These are phyloP conservation scores for Saturnispora zaruensis DNA, from an alignment of 805 yeast genomes.

Conservation along the genomic window DNA sequence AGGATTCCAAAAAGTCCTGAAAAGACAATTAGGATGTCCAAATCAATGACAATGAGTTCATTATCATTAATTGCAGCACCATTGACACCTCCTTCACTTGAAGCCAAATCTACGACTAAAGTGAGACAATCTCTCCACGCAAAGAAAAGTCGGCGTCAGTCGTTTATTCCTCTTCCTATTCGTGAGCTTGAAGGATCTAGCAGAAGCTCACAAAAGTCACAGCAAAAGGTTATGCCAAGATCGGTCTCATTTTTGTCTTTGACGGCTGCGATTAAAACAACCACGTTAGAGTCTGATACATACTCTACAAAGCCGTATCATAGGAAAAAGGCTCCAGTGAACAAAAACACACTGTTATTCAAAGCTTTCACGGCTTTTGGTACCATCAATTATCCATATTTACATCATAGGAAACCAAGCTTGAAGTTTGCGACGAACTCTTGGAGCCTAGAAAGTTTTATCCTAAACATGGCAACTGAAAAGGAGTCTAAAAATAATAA, in stretches of 20 bases:
- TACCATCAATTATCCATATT: constrained; percentile 5
- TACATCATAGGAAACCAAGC: constrained; percentile 5
- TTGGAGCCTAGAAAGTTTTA: constrained; percentile 3
- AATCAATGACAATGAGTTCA: neutral
- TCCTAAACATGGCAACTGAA: neutral
- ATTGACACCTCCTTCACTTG: neutral
- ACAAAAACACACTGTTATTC: constrained; percentile 2
- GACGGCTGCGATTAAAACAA: neutral
- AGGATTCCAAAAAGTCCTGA: constrained; percentile 1
- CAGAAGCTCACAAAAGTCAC: neutral
- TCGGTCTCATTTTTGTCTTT: constrained; percentile 4
- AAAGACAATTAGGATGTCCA: neutral
- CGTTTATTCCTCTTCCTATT: constrained; percentile 4
- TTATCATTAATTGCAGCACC: neutral
- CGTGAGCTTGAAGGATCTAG: neutral
- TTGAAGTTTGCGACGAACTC: constrained; percentile 2
- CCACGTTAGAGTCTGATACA: neutral
- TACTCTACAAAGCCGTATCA: neutral
- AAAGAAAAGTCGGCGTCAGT: neutral
- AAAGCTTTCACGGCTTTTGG: constrained; percentile 6
- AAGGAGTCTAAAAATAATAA: neutral
- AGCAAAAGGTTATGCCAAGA: neutral
- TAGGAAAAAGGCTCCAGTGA: constrained; percentile 2
- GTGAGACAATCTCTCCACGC: neutral
- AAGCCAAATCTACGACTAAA: neutral